These are phyloP conservation scores for Viola pubescens DNA, from an alignment of 441 rosid genomes.

Conservation along the genomic window DNA sequence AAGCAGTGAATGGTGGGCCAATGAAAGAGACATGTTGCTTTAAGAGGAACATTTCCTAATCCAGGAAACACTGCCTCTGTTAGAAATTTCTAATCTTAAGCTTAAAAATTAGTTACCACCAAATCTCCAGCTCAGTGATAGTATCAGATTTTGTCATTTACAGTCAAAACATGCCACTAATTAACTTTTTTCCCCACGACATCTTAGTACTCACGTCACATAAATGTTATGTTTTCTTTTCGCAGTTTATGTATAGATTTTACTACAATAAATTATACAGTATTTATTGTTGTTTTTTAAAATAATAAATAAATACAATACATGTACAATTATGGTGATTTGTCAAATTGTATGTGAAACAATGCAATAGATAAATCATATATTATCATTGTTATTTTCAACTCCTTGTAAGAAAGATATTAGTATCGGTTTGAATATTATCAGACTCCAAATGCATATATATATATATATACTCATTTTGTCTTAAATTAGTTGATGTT, in stretches of 20 bases:
- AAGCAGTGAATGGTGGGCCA: slow-evolving; percentile 6
- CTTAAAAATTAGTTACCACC: background rate
- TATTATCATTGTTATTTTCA: too few relatives aligned
- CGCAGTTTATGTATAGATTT: background rate
- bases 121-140: background rate
- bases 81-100: background rate
- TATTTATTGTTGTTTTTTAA: too few relatives aligned
- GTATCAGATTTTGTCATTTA: background rate
- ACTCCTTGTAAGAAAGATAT: too few relatives aligned
- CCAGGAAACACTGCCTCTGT: slow-evolving; percentile 13
- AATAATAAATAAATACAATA: too few relatives aligned
- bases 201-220: background rate
- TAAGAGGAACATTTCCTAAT: slow-evolving; percentile 15
- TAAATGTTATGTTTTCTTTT: background rate
- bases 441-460: too few relatives aligned
- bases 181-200: background rate
- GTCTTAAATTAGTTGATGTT: too few relatives aligned
- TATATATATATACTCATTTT: too few relatives aligned
- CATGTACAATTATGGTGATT: too few relatives aligned
- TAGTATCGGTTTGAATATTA: too few relatives aligned
- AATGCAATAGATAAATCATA: too few relatives aligned
- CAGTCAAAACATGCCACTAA: background rate
- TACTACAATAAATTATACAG: too few relatives aligned
- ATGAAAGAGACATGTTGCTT: slow-evolving; percentile 15
- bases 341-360: too few relatives aligned